A percentile compares a stretch with the other conserved stretches of the same genome.
Evolutionary conservation across 2,329 filamentous ascomycete genomes (phyloP).

Genomic region (Periconia digitata): DNA sequence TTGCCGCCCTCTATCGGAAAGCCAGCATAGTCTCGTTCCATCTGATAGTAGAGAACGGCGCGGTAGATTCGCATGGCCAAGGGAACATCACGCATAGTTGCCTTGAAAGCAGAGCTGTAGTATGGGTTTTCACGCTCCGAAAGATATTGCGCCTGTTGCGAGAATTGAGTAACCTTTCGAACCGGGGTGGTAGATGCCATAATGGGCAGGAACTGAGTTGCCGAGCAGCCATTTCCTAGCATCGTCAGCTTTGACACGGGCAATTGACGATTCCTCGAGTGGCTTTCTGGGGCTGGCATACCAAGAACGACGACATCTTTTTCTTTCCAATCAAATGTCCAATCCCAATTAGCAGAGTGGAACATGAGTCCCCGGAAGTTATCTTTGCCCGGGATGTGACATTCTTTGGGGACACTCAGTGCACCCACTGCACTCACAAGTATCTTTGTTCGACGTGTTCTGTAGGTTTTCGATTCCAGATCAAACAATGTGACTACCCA

Average conservation of each 20-base stretch:
- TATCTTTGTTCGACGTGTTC: conserved; percentile 25
- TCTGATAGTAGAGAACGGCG: conserved; percentile 45
- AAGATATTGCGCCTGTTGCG: conserved; percentile 55
- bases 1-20: conserved; percentile 45
- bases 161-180: conserved; percentile 50
- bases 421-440: conserved; percentile 31
- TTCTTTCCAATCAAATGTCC: conserved; percentile 51
- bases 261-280: too few relatives aligned
- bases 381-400: conserved; percentile 49
- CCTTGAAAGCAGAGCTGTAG: conserved; percentile 46
- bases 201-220: conserved; percentile 52
- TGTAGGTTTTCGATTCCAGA: conserved; percentile 21
- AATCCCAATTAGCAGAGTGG: conserved; percentile 46
- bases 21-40: conserved; percentile 48
- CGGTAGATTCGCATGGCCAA: conserved; percentile 50
- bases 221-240: conserved; percentile 50
- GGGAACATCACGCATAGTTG: conserved; percentile 50
- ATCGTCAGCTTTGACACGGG: not conserved
- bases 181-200: conserved; percentile 43
- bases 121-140: conserved; percentile 47
- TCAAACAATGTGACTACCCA: conserved; percentile 49
- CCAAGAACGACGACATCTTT: conserved; percentile 37
- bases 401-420: conserved; percentile 35
- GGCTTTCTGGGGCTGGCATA: too few relatives aligned
- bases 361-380: conserved; percentile 45